A percentile compares a stretch with the other conserved stretches of the same genome.
phyloP scores from a whole-genome alignment of 768 basidiomycete species.

The Lyophyllum decastes region DNA sequence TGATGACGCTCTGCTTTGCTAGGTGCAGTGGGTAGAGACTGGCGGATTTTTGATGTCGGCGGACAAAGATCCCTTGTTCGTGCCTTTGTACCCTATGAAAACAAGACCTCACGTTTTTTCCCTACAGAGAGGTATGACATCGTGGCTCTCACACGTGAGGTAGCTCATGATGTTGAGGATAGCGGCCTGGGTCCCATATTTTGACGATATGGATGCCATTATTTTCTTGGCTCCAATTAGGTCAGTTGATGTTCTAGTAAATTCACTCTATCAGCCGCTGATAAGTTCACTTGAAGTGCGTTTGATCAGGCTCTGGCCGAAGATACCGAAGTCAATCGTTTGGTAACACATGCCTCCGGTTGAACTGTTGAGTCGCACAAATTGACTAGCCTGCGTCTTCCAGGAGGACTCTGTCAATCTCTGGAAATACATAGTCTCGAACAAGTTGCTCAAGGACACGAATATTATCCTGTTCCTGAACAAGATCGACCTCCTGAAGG shows the following conservation, averaged over 20 bases:
- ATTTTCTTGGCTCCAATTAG: constrained; percentile 73
- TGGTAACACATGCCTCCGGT: constrained; percentile 35
- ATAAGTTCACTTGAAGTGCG: constrained; percentile 33
- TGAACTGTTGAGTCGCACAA: neutral
- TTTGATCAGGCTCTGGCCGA: constrained; percentile 74
- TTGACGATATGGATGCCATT: constrained; percentile 72
- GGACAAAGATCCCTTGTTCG: constrained; percentile 69
- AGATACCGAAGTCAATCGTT: constrained; percentile 61
- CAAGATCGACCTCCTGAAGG: constrained; percentile 74
- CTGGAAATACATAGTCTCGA: constrained; percentile 74
- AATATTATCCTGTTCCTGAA: constrained; percentile 82
- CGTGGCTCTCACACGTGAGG: neutral
- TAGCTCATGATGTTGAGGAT: neutral
- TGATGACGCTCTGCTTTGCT: neutral
- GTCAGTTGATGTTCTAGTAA: constrained; percentile 21
- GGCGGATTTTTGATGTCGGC: constrained; percentile 56
- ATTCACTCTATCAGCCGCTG: neutral
- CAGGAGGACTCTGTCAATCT: constrained; percentile 79
- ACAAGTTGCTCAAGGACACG: constrained; percentile 68
- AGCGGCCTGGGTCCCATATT: constrained; percentile 64
- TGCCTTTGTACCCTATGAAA: constrained; percentile 10
- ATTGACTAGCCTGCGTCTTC: neutral
- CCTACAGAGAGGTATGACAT: constrained; percentile 16
- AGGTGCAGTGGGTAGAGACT: constrained; percentile 35
- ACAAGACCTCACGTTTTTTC: neutral